A percentile compares a stretch with the other conserved stretches of the same genome.
Evolutionary conservation across 805 yeast genomes (phyloP).

Genomic region (Metschnikowia similis): DNA sequence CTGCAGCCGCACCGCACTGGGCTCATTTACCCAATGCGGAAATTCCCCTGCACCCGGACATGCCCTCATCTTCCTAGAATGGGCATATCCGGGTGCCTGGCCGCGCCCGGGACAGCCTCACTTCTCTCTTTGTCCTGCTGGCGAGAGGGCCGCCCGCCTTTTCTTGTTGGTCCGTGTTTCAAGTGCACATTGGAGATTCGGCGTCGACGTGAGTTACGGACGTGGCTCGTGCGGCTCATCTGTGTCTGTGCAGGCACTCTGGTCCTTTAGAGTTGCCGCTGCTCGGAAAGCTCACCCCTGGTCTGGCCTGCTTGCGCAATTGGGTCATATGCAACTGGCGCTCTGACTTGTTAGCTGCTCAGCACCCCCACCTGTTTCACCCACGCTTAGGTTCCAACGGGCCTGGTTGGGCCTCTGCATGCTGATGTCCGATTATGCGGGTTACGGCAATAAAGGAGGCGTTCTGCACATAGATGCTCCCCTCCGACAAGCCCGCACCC

Average conservation of each 20-base stretch:
- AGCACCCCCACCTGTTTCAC: too few species aligned
- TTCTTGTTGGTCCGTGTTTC: too few species aligned
- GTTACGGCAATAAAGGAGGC: not conserved
- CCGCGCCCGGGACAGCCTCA: not conserved
- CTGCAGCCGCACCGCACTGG: not conserved
- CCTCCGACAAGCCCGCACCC: not conserved
- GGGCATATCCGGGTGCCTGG: not conserved
- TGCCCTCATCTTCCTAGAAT: not conserved
- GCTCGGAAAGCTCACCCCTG: too few species aligned
- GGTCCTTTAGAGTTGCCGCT: not conserved
- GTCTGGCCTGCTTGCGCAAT: too few species aligned
- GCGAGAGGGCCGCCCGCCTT: not conserved
- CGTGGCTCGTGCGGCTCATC: not conserved
- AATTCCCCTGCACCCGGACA: not conserved
- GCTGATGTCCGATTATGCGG: not conserved
- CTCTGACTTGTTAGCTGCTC: too few species aligned
- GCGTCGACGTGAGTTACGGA: not conserved
- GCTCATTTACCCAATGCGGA: not conserved
- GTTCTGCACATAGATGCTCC: not conserved
- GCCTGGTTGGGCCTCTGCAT: not conserved
- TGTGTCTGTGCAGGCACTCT: not conserved
- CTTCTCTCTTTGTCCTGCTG: not conserved
- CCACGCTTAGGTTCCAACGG: too few species aligned
- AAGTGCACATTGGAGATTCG: too few species aligned
- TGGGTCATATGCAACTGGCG: too few species aligned